Evolutionary conservation across 1,139 yeast genomes (phyloP).

Genomic region (Sugiyamaella japonica): DNA sequence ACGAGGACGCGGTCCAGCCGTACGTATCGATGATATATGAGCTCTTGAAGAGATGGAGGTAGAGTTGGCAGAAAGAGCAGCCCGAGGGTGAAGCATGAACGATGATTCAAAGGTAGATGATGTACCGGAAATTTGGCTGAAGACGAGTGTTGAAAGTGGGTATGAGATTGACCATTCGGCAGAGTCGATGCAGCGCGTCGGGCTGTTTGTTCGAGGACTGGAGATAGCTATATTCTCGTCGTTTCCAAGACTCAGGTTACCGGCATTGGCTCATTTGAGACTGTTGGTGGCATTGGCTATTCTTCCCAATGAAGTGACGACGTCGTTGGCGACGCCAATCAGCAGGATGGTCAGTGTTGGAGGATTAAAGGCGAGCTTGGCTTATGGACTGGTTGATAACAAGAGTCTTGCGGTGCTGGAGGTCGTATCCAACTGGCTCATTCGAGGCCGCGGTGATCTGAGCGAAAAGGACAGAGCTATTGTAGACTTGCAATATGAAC

Average conservation of each 20-base stretch:
- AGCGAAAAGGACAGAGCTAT: background rate
- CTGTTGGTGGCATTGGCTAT: constrained; percentile 11
- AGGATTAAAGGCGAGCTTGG: constrained; percentile 2
- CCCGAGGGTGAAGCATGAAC: background rate
- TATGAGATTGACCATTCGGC: constrained; percentile 18
- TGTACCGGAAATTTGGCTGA: constrained; percentile 15
- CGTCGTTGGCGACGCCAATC: background rate
- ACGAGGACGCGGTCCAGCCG: background rate
- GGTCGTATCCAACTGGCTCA: constrained; percentile 4
- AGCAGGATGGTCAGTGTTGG: constrained; percentile 2
- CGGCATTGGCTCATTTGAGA: constrained; percentile 13
- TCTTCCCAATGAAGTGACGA: constrained; percentile 2
- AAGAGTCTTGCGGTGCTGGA: constrained; percentile 3
- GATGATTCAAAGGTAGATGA: background rate
- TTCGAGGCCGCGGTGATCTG: background rate
- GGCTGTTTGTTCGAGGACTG: constrained; percentile 10
- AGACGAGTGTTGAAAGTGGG: constrained; percentile 10
- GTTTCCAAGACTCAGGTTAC: constrained; percentile 12
- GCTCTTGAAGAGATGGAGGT: too few species aligned
- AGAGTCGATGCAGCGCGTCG: constrained; percentile 4
- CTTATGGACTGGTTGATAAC: background rate
- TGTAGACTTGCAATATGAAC: constrained; percentile 2
- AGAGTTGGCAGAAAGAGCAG: background rate
- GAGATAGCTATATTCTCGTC: constrained; percentile 9
- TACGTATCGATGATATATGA: background rate